Percentiles rank a stretch among this genome's conserved stretches.
phyloP scores from a whole-genome alignment of 345 rosid species.

The Acer saccharum region DNA sequence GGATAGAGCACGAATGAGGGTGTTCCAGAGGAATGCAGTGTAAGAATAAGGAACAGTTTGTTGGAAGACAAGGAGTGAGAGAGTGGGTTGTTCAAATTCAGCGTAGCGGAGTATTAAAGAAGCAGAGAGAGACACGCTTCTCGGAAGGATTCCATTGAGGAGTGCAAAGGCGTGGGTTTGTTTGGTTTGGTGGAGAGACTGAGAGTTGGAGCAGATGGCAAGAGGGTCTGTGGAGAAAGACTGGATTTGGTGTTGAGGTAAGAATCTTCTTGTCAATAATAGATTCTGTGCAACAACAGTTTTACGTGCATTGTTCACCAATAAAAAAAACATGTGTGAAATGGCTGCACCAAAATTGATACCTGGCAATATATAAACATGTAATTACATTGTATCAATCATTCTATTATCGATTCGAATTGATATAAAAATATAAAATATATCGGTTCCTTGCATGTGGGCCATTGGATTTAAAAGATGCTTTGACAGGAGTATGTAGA shows the following conservation, averaged over 20 bases:
- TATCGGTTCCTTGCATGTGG: too few species aligned
- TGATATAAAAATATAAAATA: too few species aligned
- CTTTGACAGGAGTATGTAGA: too few species aligned
- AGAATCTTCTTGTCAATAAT: not conserved
- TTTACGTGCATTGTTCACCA: not conserved
- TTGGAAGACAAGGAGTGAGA: constrained; percentile 34
- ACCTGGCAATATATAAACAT: too few species aligned
- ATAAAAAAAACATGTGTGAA: not conserved
- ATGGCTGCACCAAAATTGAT: not conserved
- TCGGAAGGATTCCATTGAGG: constrained; percentile 41
- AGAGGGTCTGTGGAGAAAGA: constrained; percentile 24
- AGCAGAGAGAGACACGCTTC: constrained; percentile 41
- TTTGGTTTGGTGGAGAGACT: constrained; percentile 35
- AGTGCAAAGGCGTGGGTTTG: constrained; percentile 45
- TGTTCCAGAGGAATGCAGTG: constrained; percentile 57
- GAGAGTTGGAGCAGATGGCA: constrained; percentile 29
- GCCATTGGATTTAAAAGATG: too few species aligned
- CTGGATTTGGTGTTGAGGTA: not conserved
- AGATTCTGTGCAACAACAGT: not conserved
- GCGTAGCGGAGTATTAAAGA: constrained; percentile 55
- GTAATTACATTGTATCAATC: too few species aligned
- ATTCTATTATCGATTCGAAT: too few species aligned
- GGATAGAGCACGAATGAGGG: constrained; percentile 43
- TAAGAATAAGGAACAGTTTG: constrained; percentile 31
- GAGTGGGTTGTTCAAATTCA: constrained; percentile 20